Evolutionary conservation across 1,284 basidiomycete genomes (phyloP), one percentile per base, ranked within the genome.

Genomic region (Vanrija sp.): DNA sequence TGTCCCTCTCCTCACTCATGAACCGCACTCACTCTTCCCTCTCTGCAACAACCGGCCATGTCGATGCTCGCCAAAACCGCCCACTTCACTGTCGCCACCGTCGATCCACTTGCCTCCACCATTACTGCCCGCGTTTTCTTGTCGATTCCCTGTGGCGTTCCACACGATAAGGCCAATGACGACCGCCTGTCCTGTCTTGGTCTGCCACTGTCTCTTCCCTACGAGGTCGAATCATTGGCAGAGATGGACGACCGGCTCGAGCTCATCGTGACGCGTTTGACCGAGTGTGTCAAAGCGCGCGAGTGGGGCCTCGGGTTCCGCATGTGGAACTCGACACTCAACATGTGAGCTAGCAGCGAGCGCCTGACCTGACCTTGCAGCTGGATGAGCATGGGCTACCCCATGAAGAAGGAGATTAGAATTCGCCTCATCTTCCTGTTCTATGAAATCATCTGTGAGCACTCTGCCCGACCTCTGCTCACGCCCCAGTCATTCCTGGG

Each of bases 211-310:
- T 64, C 67, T 15, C 60, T 97, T 42, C 92, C 93, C 2, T 96
- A 95, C 72, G 80, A 83, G 57, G 84, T 87, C 60, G 92, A 96
- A 75, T 78, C 86, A 0, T 80, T 89, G 55, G 83, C 84, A 14
- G 83, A 85, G 66, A 91, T 94, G 84, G 84, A 92, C 68, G 77
- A 81, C 41, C 79, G 89, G 64, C 81, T 96, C 45, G 88, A 94
- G 60, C 80, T 85, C 59, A 89, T 93, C 61, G 76, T 88, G 37
- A 75, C 83, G 51, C 83, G 78, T 31, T 64, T 84, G 10, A 64
- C 79, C 7, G 89, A 94, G 69, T 86, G 85, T 60, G 79, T 91
- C 27, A 82, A 87, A 62, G 87, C 88, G 3, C 84, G 84, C 68
- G 90, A 94, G 71, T 91, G 83, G 70, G 85, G 88, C 39, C 81